Evolutionary conservation across 352 stramenopile genomes (phyloP), one percentile per base, ranked within the genome.

Genomic region (Plasmopara viticola): DNA sequence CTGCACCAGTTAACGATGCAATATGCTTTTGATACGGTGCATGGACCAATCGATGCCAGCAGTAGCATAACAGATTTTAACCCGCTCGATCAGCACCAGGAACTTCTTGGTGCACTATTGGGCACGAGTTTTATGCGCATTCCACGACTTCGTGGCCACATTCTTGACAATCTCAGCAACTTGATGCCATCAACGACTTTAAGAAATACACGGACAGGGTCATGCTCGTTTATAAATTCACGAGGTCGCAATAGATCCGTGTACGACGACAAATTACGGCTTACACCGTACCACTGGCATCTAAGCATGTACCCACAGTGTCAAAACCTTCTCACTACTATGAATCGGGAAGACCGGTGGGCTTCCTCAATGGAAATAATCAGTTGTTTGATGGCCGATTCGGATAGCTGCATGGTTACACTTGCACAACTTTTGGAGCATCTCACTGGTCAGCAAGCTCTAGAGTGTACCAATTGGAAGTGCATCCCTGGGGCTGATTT

Each of bases 1-100:
- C 64, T 89, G 39, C 78, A 89, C 49, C 70, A 86, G 53, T 59
- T 59, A 28, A 85, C 78, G 35, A 50, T 89, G n/a, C 72, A 77
- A 37, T 73, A 73, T 61, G 65, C 58, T 12, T 77, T 70, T 53
- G 63, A 66, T 38, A 67, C 68, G 17, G 41, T 67, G 13, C 50
- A 70, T 12, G 57, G 53, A 14, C 51, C 58, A 18, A 51, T 60
- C 13, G 58, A 64, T 44, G 53, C 12, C 35, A 59, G 35, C 20
- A 41, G 10, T 31, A 58, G 15, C 14, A 50, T 42, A 18, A 53
- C 55, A 20, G 51, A 60, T 15, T 71, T 62, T 31, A 61, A 65
- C 51, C 50, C 58, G 34, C 57, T 58, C 29, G 60, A 68, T 28
- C 54, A 56, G 20, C 59, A 68, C 37, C 63, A 72, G 20, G 61